phyloP scores from a whole-genome alignment of 1,284 basidiomycete genomes.

The Cryptococcus floricola region DNA sequence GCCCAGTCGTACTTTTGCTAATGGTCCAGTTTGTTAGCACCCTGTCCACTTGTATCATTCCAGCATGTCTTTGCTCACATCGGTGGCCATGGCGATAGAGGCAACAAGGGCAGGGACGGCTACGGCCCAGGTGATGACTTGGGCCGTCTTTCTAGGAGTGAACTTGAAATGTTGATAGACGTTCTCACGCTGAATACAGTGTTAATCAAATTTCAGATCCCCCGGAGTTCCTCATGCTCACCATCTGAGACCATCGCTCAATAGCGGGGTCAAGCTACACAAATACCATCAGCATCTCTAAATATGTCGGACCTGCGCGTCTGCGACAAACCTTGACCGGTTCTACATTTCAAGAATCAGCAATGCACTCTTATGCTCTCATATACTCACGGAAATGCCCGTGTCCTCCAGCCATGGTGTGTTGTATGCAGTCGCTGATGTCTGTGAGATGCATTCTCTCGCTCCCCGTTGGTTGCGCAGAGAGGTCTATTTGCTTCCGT shows the following conservation, averaged over 20 bases:
- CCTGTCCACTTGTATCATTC: not conserved
- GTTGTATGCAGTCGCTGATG: not conserved
- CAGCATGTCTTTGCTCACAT: not conserved
- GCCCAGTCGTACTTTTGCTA: constrained; percentile 44
- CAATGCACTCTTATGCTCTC: constrained; percentile 3
- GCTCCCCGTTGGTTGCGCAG: too few relatives aligned
- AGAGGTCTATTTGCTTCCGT: not conserved
- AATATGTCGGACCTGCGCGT: not conserved
- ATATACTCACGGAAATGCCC: constrained; percentile 30
- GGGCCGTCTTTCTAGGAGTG: constrained; percentile 58
- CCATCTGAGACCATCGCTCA: constrained; percentile 74
- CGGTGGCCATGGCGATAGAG: constrained; percentile 11
- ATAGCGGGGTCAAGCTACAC: constrained; percentile 69
- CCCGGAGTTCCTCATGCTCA: constrained; percentile 40
- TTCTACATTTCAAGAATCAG: constrained; percentile 20
- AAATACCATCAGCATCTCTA: not conserved
- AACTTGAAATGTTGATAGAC: constrained; percentile 74
- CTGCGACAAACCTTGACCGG: constrained; percentile 31
- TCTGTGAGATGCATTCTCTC: too few relatives aligned
- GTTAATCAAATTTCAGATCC: too few relatives aligned
- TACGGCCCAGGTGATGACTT: constrained; percentile 34
- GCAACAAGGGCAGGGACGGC: constrained; percentile 40
- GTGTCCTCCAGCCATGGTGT: constrained; percentile 44
- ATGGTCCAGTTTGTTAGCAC: not conserved
- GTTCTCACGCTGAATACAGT: constrained; percentile 62